Evolutionary conservation across 208 protist genomes (phyloP).

Genomic region (Plasmodiophora brassicae): DNA sequence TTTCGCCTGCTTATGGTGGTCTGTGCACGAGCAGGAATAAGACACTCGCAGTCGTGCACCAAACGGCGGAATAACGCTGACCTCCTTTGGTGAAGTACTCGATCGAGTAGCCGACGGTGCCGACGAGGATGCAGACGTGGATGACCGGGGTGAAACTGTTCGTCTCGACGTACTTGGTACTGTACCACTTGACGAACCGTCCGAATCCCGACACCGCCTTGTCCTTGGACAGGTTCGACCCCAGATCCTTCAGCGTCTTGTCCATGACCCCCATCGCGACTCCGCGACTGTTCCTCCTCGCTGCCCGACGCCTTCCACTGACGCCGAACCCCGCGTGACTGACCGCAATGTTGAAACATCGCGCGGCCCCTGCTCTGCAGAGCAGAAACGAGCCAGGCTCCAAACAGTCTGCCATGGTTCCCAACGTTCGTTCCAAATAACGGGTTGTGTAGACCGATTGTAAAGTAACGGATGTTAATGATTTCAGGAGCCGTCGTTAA

Average conservation of each 20-base stretch:
- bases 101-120: not conserved
- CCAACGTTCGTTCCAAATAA: too few species aligned
- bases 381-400: too few species aligned
- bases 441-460: too few species aligned
- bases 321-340: too few species aligned
- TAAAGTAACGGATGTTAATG: too few species aligned
- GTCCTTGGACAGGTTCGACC: not conserved
- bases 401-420: too few species aligned
- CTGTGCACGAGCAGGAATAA: conserved; percentile 1
- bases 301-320: too few species aligned
- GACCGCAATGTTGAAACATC: too few species aligned
- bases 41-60: not conserved
- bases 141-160: not conserved
- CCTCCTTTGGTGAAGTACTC: conserved; percentile 8
- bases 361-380: too few species aligned
- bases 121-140: not conserved
- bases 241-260: not conserved
- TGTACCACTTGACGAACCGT: not conserved
- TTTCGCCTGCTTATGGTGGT: not conserved
- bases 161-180: not conserved
- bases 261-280: not conserved
- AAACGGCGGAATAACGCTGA: not conserved
- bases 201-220: not conserved
- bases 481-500: too few species aligned
- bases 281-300: too few species aligned